Evolutionary conservation across 805 yeast species (phyloP), one percentile per base, ranked within the genome.

Genomic region (Kodamaea leandrae): DNA sequence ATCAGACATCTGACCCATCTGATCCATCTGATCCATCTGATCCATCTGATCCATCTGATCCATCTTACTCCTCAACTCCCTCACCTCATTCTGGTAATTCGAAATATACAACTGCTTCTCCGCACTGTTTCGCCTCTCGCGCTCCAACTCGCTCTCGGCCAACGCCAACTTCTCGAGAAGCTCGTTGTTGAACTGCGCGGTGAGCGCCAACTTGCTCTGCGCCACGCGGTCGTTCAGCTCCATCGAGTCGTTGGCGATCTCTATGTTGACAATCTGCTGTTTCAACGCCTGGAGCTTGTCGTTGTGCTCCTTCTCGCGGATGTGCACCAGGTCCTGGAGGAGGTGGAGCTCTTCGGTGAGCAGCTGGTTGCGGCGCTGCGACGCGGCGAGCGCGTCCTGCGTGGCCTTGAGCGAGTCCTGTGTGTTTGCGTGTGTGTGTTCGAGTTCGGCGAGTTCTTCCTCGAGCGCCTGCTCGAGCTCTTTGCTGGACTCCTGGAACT

Each of bases 391-490:
- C 23, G 58, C 58, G 4, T 40, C 38, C 12, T 55, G 61, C 16
- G 51, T 48, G 7, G 42, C 30, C 12, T 53, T 47, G 5, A 52
- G 29, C n/a, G 50, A 48, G 3, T 42, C 32, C 10, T 42, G 40
- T 18, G 65, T 43, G 3, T 43, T 26, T 1, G 42, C 39, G 34
- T 63, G 64, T 6, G 50, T 45, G 3, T 44, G 14, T 39, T 69
- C 75, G 14, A 65, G 47, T 7, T 51, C 60, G 33, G 58, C 60
- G 15, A 71, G 55, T 42, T 71, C 76, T n/a, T 60, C 64, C 43
- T 71, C 76, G 30, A 71, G 55, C 1, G 72, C 74, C 36, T 57
- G 68, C 41, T 72, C 77, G 23, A 71, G 53, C 33, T 71, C 76
- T 39, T 60, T 66, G 42, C 71, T 64, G 3, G 72, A 64, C 28